Evolutionary conservation across 495 filamentous ascomycete species (phyloP).

Genomic region (Saxophila tyrrhenica): DNA sequence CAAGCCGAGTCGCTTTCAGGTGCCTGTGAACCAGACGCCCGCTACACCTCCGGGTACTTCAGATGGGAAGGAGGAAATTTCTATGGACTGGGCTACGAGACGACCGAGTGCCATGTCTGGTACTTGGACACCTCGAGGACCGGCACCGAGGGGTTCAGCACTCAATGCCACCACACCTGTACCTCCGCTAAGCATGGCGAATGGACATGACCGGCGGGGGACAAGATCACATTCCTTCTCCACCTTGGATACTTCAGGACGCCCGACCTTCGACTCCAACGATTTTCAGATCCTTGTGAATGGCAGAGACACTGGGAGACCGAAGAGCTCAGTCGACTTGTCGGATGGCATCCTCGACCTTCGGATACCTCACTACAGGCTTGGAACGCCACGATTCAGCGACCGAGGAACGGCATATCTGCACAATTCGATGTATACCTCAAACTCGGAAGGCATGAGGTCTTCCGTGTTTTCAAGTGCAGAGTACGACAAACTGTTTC

Average conservation of each 20-base stretch:
- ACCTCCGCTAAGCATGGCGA: conserved; percentile 16
- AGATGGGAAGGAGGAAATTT: conserved; percentile 1
- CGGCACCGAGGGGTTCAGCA: background rate
- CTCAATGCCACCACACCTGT: conserved; percentile 4
- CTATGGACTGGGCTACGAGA: background rate
- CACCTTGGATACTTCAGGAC: conserved; percentile 30
- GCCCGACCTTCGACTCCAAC: conserved; percentile 57
- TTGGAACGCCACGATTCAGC: conserved; percentile 77
- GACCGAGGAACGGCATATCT: conserved; percentile 66
- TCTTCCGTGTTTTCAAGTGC: conserved; percentile 42
- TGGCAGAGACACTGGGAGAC: conserved; percentile 55
- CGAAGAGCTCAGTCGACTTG: conserved; percentile 56
- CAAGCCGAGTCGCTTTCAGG: conserved; percentile 15
- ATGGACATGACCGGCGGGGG: conserved; percentile 4
- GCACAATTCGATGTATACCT: conserved; percentile 57
- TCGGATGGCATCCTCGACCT: conserved; percentile 55
- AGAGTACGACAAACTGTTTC: conserved; percentile 36
- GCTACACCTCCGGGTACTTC: conserved; percentile 16
- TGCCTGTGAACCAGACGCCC: conserved; percentile 1
- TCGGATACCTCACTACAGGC: conserved; percentile 73
- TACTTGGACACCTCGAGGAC: conserved; percentile 12
- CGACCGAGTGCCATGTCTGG: conserved; percentile 12
- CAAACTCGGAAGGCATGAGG: conserved; percentile 42
- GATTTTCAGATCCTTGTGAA: conserved; percentile 41
- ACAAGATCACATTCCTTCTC: conserved; percentile 52